Percentiles rank a stretch among this genome's conserved stretches.
Evolutionary conservation across 768 basidiomycete species (phyloP).

Genomic region (Galerina marginata): DNA sequence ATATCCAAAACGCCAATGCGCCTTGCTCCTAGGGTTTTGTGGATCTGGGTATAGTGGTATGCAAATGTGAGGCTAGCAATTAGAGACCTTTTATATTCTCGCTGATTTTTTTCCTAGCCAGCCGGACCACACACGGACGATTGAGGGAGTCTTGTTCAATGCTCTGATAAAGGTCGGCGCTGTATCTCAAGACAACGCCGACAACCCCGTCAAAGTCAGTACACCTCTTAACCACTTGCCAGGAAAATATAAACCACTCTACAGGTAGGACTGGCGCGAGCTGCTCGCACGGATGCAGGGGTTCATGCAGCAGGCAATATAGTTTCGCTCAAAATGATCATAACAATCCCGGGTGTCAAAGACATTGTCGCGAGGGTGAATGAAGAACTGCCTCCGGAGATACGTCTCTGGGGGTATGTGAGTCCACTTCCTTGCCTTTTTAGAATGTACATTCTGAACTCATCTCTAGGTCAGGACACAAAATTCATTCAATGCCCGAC

Average conservation of each 20-base stretch:
- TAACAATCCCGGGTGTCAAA: slow-evolving; percentile 68
- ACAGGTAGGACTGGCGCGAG: slow-evolving; percentile 83
- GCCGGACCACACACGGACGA: slow-evolving; percentile 70
- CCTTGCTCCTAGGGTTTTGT: slow-evolving; percentile 87
- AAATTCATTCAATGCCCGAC: slow-evolving; percentile 82
- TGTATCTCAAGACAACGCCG: slow-evolving; percentile 93
- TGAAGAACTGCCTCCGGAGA: slow-evolving; percentile 85
- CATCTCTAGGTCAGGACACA: slow-evolving; percentile 63
- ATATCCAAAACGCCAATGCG: slow-evolving; percentile 84
- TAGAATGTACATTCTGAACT: slow-evolving; percentile 6
- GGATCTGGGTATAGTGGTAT: slow-evolving; percentile 93
- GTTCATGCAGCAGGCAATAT: slow-evolving; percentile 97
- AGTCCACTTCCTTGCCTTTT: slow-evolving; percentile 28
- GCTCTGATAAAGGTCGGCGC: slow-evolving; percentile 90
- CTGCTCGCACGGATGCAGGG: slow-evolving; percentile 95
- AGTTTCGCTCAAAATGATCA: slow-evolving; percentile 91
- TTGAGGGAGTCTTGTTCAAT: slow-evolving; percentile 89
- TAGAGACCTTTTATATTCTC: neutral
- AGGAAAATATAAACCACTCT: neutral
- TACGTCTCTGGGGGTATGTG: slow-evolving; percentile 91
- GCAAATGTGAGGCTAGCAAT: slow-evolving; percentile 92
- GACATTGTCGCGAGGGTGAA: slow-evolving; percentile 81
- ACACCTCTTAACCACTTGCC: neutral
- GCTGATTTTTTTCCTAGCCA: slow-evolving; percentile 52
- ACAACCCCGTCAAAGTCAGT: slow-evolving; percentile 83